Evolutionary conservation across 331 rosid genomes (phyloP).

Genomic region (Phaseolus coccineus): DNA sequence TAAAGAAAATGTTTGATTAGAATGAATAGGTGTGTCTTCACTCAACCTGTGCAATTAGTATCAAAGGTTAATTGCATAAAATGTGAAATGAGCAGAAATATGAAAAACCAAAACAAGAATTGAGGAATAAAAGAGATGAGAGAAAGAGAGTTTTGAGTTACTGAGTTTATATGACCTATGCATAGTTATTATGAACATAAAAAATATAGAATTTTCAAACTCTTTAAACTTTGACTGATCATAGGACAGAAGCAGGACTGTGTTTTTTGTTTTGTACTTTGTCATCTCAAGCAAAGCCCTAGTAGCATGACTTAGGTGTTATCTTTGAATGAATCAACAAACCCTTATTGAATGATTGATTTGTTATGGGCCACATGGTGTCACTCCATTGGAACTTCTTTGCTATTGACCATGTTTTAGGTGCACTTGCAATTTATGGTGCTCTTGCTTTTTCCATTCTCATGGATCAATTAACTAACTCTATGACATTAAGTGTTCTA

Average conservation of each 20-base stretch:
- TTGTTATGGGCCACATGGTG: neutral
- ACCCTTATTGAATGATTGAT: neutral
- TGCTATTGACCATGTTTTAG: neutral
- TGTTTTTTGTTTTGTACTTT: neutral
- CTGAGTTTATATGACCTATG: neutral
- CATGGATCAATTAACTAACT: neutral
- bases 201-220: neutral
- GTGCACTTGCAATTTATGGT: neutral
- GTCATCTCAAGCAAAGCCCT: slow-evolving; percentile 36
- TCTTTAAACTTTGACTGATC: slow-evolving; percentile 8
- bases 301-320: neutral
- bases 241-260: neutral
- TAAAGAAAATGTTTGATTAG: slow-evolving; percentile 20
- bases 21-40: slow-evolving; percentile 32
- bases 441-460: neutral
- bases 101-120: neutral
- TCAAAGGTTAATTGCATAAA: slow-evolving; percentile 30
- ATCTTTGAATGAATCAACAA: slow-evolving; percentile 29
- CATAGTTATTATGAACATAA: slow-evolving; percentile 4
- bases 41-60: slow-evolving; percentile 51
- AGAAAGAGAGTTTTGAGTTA: neutral
- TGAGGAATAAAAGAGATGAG: neutral
- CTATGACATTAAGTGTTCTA: neutral
- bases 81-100: neutral
- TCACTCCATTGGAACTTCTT: neutral